Conservation (phyloP, 2,329 filamentous ascomycete species). For the Colletotrichum sansevieriae region DNA sequence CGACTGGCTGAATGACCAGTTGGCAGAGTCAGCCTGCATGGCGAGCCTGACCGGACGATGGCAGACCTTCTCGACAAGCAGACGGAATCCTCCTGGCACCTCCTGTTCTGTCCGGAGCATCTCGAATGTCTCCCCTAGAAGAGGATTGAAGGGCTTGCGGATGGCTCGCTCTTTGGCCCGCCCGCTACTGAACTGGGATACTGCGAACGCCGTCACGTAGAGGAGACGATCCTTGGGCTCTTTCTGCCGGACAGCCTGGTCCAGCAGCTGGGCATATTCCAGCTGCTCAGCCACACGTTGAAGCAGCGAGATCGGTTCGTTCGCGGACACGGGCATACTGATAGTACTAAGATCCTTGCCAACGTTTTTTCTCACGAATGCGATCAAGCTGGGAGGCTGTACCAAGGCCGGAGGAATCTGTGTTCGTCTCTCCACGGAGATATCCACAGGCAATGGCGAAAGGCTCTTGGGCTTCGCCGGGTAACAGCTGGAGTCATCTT, state of each 20-base stretch:
- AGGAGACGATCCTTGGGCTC: slow-evolving; percentile 78
- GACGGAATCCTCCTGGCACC: slow-evolving; percentile 79
- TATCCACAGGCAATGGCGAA: slow-evolving; percentile 79
- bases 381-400: slow-evolving; percentile 89
- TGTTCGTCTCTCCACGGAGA: slow-evolving; percentile 73
- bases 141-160: slow-evolving; percentile 96
- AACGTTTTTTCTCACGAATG: slow-evolving; percentile 95
- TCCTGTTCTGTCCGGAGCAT: slow-evolving; percentile 87
- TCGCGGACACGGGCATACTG: slow-evolving; percentile 96
- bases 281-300: slow-evolving; percentile 92
- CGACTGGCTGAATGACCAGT: slow-evolving; percentile 90
- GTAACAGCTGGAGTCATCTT: slow-evolving; percentile 75
- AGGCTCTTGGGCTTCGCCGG: slow-evolving; percentile 83
- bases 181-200: slow-evolving; percentile 85
- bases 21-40: slow-evolving; percentile 87
- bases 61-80: slow-evolving; percentile 95
- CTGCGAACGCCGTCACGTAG: slow-evolving; percentile 89
- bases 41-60: slow-evolving; percentile 94
- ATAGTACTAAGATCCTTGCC: slow-evolving; percentile 98
- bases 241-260: slow-evolving; percentile 76
- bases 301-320: slow-evolving; percentile 89
- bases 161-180: slow-evolving; percentile 91
- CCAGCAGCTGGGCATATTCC: slow-evolving; percentile 89
- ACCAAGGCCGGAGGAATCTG: slow-evolving; percentile 81
- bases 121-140: slow-evolving; percentile 96